Conservation (phyloP, 805 yeast species). For the Wickerhamomyces silvicola region DNA sequence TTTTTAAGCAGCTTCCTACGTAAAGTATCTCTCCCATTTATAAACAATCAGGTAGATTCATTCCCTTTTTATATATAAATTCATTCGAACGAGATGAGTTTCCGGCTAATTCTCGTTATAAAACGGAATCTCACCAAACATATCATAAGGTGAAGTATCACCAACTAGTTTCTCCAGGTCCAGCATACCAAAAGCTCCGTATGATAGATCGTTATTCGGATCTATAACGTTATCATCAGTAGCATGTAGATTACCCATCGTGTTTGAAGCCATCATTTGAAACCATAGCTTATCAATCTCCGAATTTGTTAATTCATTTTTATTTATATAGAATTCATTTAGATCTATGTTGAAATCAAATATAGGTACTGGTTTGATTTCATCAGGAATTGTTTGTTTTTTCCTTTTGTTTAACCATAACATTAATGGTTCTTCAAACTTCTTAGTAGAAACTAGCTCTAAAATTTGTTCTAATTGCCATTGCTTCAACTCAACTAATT, state of each 20-base stretch:
- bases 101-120: conserved; percentile 7
- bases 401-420: background rate
- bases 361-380: background rate
- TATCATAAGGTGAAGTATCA: conserved; percentile 14
- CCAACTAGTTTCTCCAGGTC: conserved; percentile 15
- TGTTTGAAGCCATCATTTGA: conserved; percentile 18
- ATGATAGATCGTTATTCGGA: background rate
- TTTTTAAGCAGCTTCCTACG: background rate
- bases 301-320: conserved; percentile 10
- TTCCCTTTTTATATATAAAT: background rate
- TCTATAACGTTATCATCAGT: conserved; percentile 1
- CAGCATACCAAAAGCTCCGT: conserved; percentile 9
- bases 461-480: conserved; percentile 19
- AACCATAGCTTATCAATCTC: conserved; percentile 22
- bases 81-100: background rate
- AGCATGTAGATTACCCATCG: conserved; percentile 1
- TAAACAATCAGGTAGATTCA: background rate
- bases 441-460: conserved; percentile 8
- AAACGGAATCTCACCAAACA: conserved; percentile 15
- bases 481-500: conserved; percentile 11
- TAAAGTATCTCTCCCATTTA: too few relatives aligned
- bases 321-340: conserved; percentile 12
- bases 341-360: too few relatives aligned
- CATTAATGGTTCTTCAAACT: conserved; percentile 10
- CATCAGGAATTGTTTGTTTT: background rate